These are phyloP conservation scores for Kondoa malvinella DNA, from an alignment of 768 basidiomycete genomes.

Conservation along the genomic window DNA sequence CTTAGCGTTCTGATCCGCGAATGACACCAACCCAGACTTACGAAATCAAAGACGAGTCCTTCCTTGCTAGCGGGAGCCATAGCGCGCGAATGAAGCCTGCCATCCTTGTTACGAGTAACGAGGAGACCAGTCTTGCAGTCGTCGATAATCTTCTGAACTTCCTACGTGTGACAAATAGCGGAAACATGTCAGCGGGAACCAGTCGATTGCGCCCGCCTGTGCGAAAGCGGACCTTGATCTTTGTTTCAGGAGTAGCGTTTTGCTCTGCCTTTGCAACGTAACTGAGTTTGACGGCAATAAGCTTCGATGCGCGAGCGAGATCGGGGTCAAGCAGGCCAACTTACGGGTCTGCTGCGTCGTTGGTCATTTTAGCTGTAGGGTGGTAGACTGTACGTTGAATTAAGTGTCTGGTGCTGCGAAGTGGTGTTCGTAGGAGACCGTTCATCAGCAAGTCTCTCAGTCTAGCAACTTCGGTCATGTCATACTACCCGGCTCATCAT, in stretches of 20 bases:
- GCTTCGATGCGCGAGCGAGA: background rate
- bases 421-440: background rate
- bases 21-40: background rate
- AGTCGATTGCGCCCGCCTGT: too few relatives aligned
- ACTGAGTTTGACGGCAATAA: background rate
- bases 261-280: background rate
- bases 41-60: constrained; percentile 26
- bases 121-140: constrained; percentile 24
- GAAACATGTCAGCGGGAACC: too few relatives aligned
- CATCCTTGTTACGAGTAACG: constrained; percentile 18
- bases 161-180: too few relatives aligned
- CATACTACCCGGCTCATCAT: too few relatives aligned
- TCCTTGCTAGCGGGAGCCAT: constrained; percentile 23
- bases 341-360: background rate
- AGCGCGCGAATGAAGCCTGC: constrained; percentile 23
- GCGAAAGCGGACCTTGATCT: too few relatives aligned
- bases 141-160: constrained; percentile 18
- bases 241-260: background rate
- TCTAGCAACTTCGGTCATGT: background rate
- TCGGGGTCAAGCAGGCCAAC: background rate
- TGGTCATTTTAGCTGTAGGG: background rate
- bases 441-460: background rate
- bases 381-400: background rate
- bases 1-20: background rate
- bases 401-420: background rate